Evolutionary conservation across 768 basidiomycete genomes (phyloP), one percentile per base, ranked within the genome.

Genomic region (Phallus indusiatus): DNA sequence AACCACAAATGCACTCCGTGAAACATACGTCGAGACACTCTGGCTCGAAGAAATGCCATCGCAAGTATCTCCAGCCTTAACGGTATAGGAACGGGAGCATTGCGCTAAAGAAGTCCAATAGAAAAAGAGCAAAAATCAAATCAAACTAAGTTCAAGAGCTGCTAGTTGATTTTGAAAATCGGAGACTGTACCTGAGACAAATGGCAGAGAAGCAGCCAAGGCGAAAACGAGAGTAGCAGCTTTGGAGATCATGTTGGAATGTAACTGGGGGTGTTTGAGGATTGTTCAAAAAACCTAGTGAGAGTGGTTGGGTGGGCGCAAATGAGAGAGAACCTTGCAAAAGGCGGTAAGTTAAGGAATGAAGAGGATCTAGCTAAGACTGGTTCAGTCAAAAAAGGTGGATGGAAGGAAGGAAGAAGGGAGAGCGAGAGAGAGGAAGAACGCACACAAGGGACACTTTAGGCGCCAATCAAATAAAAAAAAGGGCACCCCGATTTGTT

Each of bases 21-120:
- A 20, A 18, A 72, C 81, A 53, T 62, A 86, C 84, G 83, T 83
- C 42, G 85, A 85, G 61, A 78, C 81, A 56, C 81, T 78, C 65
- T 84, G 64, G 18, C 75, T 67, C 35, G 79, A 78, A 63, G 83
- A 87, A 69, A 90, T 89, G 57, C 61, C 65, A 70, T 88, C 86
- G 68, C 88, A 90, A 60, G 76, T 79, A 66, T 88, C 83, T 35
- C 81, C 81, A 6, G 67, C 64, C 60, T 71, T 64, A 55, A 89
- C 76, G 54, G 79, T 84, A 67, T 83, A 83, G 18, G 67, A 76
- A 63, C 88, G 81, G n/a, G 77, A 72, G 67, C 88, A 88, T 28
- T 28, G 48, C 71, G 65, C 54, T 61, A 61, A 36, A 76, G 50
- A 24, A 24, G 34, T 10, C 67, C 64, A 52, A 12, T 12, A 24